Conservation (phyloP, 2,329 filamentous ascomycete genomes). For the Fragosphaeria purpurea region DNA sequence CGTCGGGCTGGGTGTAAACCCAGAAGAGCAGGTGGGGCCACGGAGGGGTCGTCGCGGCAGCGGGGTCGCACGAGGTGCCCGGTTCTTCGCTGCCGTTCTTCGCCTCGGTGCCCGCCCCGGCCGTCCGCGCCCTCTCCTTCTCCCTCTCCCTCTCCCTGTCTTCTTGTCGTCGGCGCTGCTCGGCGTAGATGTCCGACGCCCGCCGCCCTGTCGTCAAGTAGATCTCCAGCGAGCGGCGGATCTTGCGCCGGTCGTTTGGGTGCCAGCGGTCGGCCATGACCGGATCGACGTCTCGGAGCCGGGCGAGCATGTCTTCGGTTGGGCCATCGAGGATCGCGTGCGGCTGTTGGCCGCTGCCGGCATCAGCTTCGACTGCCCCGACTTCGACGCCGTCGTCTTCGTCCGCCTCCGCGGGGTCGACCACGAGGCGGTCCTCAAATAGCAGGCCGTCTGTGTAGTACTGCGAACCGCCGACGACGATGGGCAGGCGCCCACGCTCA, state of each 20-base stretch:
- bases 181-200: slow-evolving; percentile 78
- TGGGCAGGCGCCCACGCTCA: slow-evolving; percentile 67
- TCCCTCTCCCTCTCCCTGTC: slow-evolving; percentile 11
- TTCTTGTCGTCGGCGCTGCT: slow-evolving; percentile 45
- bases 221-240: slow-evolving; percentile 81
- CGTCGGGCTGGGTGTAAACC: slow-evolving; percentile 66
- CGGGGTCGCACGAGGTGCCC: not conserved
- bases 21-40: slow-evolving; percentile 68
- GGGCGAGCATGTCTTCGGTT: slow-evolving; percentile 61
- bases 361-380: slow-evolving; percentile 9
- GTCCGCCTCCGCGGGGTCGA: slow-evolving; percentile 16
- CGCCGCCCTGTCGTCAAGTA: slow-evolving; percentile 71
- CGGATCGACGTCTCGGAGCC: slow-evolving; percentile 73
- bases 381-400: slow-evolving; percentile 14
- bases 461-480: slow-evolving; percentile 88
- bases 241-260: slow-evolving; percentile 84
- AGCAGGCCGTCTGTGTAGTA: slow-evolving; percentile 89
- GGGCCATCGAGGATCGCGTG: slow-evolving; percentile 59
- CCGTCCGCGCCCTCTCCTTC: slow-evolving; percentile 10
- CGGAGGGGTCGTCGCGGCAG: slow-evolving; percentile 12
- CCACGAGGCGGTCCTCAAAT: slow-evolving; percentile 62
- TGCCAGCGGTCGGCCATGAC: slow-evolving; percentile 88
- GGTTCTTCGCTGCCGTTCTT: too few species aligned
- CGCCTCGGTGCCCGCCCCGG: not conserved
- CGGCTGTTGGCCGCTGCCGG: slow-evolving; percentile 36